Evolutionary conservation across 2,329 filamentous ascomycete genomes (phyloP), one percentile per base, ranked within the genome.

Genomic region (Helminthosporium solani): DNA sequence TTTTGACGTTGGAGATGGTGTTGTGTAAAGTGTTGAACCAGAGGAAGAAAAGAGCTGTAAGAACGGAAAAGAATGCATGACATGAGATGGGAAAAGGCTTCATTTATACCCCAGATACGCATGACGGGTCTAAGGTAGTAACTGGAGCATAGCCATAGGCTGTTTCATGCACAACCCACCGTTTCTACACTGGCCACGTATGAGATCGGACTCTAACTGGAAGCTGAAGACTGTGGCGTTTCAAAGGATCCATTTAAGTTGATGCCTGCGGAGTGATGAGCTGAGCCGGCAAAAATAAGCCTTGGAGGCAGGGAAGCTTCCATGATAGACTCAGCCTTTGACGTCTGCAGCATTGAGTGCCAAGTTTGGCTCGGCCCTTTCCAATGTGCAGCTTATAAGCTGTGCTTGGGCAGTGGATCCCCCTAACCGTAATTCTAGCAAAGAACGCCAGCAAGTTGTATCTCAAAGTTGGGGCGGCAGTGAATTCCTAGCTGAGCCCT

Each of bases 21-120:
- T 42, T 42, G 25, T 42, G 25, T 36, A 35, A 42, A 42, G 30
- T 30, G 40, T 31, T 42, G 18, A 36, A 42, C 27, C 11, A 42
- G 31, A 42, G 25, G 31, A 42, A 42, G 40, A 42, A 42, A 42
- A 42, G 40, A 42, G 40, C 40, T 42, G 18, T 31, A 42, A 36
- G 28, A 42, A 42, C 27, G 27, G 40, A 42, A 42, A 42, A 42
- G 40, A 35, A 42, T 42, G 27, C 18, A 42, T 42, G 18, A 7
- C 34, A 42, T 42, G 7, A 42, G 31, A 42, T 42, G 8, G 40
- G 31, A 42, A 30, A 42, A 42, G 40, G 9, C 31, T 16, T 42
- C 2, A 42, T 42, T 35, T 42, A 42, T 42, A 42, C 40, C 31
- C 11, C 7, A 42, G 20, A 42, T 42, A 36, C 31, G 21, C 18